Percentiles rank a stretch among this genome's conserved stretches.
phyloP scores from a whole-genome alignment of 768 basidiomycete species.

The Boletellus ananiceps region DNA sequence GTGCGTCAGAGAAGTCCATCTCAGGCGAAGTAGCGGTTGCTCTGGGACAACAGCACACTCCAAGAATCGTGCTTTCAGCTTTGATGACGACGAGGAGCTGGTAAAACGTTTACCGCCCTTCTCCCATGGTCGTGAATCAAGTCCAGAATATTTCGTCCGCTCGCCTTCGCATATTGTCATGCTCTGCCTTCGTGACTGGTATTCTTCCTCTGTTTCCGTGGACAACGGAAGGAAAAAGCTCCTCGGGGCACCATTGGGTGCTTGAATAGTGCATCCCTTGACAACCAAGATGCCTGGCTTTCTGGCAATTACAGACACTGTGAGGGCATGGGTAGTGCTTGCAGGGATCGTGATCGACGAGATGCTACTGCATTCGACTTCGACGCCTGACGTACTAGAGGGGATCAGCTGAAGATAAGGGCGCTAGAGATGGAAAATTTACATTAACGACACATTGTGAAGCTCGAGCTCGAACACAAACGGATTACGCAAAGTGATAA shows the following conservation, averaged over 20 bases:
- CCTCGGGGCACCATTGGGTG: constrained; percentile 62
- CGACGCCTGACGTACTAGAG: constrained; percentile 73
- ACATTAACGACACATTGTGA: constrained; percentile 80
- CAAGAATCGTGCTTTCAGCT: constrained; percentile 48
- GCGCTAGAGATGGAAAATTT: constrained; percentile 5
- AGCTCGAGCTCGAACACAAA: constrained; percentile 91
- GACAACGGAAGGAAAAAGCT: constrained; percentile 76
- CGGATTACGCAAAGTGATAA: constrained; percentile 84
- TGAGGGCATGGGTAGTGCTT: constrained; percentile 66
- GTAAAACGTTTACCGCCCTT: constrained; percentile 42
- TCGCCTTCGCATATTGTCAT: constrained; percentile 60
- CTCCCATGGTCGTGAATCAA: constrained; percentile 65
- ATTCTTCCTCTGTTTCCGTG: constrained; percentile 66
- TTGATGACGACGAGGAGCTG: constrained; percentile 23
- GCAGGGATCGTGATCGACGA: constrained; percentile 64
- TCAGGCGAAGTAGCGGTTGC: constrained; percentile 83
- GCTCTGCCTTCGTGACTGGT: constrained; percentile 52
- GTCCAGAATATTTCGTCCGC: constrained; percentile 68
- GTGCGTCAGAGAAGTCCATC: constrained; percentile 85
- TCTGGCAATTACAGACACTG: constrained; percentile 62
- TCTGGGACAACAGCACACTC: constrained; percentile 82
- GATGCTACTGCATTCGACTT: constrained; percentile 62
- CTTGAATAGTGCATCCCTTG: constrained; percentile 75
- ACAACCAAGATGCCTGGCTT: constrained; percentile 64
- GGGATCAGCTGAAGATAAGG: constrained; percentile 3